Conservation (phyloP, 495 filamentous ascomycete genomes). For the Friedmanniomyces simplex region DNA sequence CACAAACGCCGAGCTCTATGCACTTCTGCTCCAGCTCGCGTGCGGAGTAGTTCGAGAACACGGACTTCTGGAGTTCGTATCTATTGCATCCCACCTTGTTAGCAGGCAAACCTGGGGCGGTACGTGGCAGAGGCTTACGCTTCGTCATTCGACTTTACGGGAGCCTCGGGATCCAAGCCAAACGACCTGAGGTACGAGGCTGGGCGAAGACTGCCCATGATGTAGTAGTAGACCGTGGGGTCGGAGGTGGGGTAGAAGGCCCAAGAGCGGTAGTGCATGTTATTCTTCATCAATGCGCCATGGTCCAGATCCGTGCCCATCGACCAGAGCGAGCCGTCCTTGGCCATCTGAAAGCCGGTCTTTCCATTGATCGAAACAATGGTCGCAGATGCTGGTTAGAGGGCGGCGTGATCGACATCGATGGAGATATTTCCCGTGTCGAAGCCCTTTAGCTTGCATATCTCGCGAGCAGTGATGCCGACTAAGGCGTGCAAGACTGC, state of each 20-base stretch:
- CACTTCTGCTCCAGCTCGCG: not conserved
- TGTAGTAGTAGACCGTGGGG: not conserved
- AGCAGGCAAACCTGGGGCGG: not conserved
- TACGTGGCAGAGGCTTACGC: not conserved
- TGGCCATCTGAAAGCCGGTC: not conserved
- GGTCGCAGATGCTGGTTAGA: not conserved
- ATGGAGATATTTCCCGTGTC: not conserved
- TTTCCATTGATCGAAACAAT: not conserved
- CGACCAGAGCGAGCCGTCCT: not conserved
- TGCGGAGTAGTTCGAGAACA: not conserved
- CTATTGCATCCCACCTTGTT: not conserved
- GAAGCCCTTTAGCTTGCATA: not conserved
- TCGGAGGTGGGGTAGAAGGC: not conserved
- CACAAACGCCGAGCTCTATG: not conserved
- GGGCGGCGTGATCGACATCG: not conserved
- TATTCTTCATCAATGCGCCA: not conserved
- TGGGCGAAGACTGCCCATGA: not conserved
- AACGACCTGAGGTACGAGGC: not conserved
- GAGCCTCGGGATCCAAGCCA: not conserved
- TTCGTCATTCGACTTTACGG: constrained; percentile 1
- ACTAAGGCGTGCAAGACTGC: not conserved
- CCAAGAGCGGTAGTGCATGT: not conserved
- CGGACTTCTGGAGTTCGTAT: not conserved
- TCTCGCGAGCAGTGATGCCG: not conserved
- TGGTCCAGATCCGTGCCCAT: not conserved